phyloP scores from a whole-genome alignment of 176 grass and related monocot species.

The Luzula sylvatica region DNA sequence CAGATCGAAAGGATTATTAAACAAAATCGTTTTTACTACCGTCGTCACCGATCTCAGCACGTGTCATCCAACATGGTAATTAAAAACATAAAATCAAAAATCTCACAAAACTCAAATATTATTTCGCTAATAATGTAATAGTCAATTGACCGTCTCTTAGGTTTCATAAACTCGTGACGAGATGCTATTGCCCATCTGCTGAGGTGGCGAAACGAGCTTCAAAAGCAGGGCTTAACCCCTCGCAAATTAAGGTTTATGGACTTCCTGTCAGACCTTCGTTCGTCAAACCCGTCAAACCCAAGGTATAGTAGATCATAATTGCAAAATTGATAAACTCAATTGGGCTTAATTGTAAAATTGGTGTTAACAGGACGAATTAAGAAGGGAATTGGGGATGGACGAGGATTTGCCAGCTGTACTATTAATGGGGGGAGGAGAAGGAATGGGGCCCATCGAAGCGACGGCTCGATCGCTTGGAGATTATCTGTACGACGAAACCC shows the following conservation, averaged over 20 bases:
- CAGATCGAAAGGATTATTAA: conserved; percentile 68
- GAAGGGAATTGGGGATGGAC: conserved; percentile 88
- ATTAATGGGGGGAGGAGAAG: conserved; percentile 97
- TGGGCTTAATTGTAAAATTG: neutral
- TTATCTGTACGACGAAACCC: conserved; percentile 46
- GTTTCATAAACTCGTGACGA: conserved; percentile 99
- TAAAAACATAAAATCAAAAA: conserved; percentile 6
- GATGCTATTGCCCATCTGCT: conserved; percentile 94
- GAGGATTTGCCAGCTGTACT: conserved; percentile 75
- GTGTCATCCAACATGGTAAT: conserved; percentile 98
- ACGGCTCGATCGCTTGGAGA: conserved; percentile 72
- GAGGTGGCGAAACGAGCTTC: conserved; percentile 88
- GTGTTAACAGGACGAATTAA: conserved; percentile 65
- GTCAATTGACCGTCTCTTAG: conserved; percentile 44
- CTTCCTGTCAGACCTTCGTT: conserved; percentile 97
- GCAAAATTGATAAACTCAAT: neutral
- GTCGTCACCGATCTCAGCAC: conserved; percentile 97
- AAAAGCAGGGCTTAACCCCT: conserved; percentile 77
- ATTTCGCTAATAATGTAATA: conserved; percentile 53
- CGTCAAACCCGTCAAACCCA: conserved; percentile 66
- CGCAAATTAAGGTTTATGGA: conserved; percentile 96
- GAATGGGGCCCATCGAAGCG: conserved; percentile 98
- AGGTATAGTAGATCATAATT: conserved; percentile 33
- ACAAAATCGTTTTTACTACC: conserved; percentile 97
- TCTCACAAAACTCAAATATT: conserved; percentile 8